Base-by-base conservation (phyloP, 2,329 filamentous ascomycete species). In the Penicillium polonicum region DNA sequence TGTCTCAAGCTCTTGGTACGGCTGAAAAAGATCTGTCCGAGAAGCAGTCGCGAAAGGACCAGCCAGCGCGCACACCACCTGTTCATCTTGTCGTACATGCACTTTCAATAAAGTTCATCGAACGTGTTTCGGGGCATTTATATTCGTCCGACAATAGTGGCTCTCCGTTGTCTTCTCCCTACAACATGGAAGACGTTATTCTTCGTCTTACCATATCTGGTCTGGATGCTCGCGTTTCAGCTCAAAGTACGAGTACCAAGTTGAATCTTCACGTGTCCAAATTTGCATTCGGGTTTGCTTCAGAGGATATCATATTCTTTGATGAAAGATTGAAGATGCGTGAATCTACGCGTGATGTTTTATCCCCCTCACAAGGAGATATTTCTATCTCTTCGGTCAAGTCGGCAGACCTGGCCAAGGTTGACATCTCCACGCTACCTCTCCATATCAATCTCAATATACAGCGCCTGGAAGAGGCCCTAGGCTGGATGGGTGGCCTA, bases 401-500 rank as follows among this genome's bases (percentile, higher is more conserved):
- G 50, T 71, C 70, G 2, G 35, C 63, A 6, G 69, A 72, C 8
- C 62, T 65, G 12, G 68, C 67, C 9, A 74, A 74, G 39, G 62
- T 89, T 17, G 85, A 89, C 33, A 72, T 96, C 15, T 84, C 86
- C 52, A 95, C 92, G 0, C 80, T 95, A 10, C 91, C 92, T 6
- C 74, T 97, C 2, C 85, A 88, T 58, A 72, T 96, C 10, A 84
- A 87, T 56, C 76, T 97, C 41, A 90, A 97, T 69, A 78, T 97
- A 17, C 87, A 88, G 62, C 84, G 85, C 55, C 77, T 97, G 23
- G 94, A 97, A 65, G 92, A 96, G 67, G 90, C 90, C 0, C 86
- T 97, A 59, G 85, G 86, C 55, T 91, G 90, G 82, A 92, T 97
- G 74, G 94, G 94, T 36, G 94, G 94, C 0, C 79, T 99, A 43